phyloP scores from a whole-genome alignment of 2,329 filamentous ascomycete species.

The Trichoderma sp. region DNA sequence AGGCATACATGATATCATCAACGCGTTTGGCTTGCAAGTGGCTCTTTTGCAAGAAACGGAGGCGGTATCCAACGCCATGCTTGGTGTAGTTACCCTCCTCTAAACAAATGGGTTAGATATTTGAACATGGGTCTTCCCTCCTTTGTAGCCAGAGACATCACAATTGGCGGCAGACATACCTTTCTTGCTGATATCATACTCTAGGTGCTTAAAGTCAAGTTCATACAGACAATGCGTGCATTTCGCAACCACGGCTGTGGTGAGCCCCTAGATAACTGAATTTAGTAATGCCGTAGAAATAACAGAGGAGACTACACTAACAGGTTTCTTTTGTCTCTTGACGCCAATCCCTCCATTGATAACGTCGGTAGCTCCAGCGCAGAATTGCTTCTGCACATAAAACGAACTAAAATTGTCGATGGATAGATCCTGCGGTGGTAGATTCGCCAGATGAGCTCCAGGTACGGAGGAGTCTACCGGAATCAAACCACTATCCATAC shows the following conservation, averaged over 20 bases:
- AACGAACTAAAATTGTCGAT: constrained; percentile 50
- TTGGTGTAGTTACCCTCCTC: constrained; percentile 46
- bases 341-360: constrained; percentile 49
- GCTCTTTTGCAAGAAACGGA: constrained; percentile 56
- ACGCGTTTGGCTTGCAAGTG: constrained; percentile 49
- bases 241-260: constrained; percentile 45
- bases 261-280: constrained; percentile 38
- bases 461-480: constrained; percentile 22
- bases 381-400: constrained; percentile 54
- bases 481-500: constrained; percentile 24
- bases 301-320: constrained; percentile 25
- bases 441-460: neutral
- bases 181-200: constrained; percentile 49
- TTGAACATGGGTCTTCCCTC: neutral
- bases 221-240: constrained; percentile 55
- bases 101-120: neutral
- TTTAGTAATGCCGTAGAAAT: neutral
- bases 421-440: constrained; percentile 35
- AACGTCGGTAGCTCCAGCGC: constrained; percentile 52
- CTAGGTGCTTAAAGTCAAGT: constrained; percentile 52
- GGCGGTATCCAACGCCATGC: constrained; percentile 48
- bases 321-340: constrained; percentile 50
- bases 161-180: constrained; percentile 35
- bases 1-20: constrained; percentile 55
- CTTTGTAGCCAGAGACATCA: neutral